Evolutionary conservation across 352 stramenopile species (phyloP), one percentile per base, ranked within the genome.

Genomic region (Plasmopara muralis): DNA sequence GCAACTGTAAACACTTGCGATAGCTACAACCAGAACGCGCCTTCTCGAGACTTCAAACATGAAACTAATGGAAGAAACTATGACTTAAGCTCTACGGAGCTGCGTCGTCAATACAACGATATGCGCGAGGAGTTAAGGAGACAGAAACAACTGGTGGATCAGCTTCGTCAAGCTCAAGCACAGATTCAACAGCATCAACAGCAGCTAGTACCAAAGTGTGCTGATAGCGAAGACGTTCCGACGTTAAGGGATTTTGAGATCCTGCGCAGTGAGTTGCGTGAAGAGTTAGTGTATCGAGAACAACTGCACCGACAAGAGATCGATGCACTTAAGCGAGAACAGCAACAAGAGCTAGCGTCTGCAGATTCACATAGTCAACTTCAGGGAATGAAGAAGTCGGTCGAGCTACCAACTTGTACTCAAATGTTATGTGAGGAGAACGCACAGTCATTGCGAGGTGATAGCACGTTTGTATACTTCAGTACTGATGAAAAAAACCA

Each of bases 401-500:
- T 64, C 1, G 47, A 62, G 6, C n/a, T 49, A 14, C 34, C 18
- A 14, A 16, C 34, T 47, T 42, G 35, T 57, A 14, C 14, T 9
- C 12, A 53, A 43, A 12, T 9, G 14, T 34, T 49, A 34, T 29
- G 46, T 34, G 46, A 46, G 3, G 49, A 49, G 9, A 59, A 52
- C 39, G 46, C 61, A 15, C 43, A 40, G 1, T 77, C 69, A 12
- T 52, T 86, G 5, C 50, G 62, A 7, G 76, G 72, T 14, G 75
- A 86, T 34, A 86, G 75, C 56, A 71, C 68, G 31, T 62, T 86
- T 5, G 75, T 84, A 12, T 84, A 79, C 47, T 84, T 84, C 33
- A 60, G 80, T 42, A 12, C 4, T 44, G 33, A 47, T 15, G 25
- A 29, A 2, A 8, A 38, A 41, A 18, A 34, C 30, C 8, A 12